Conservation (phyloP, 805 yeast genomes). For the Metschnikowia cubensis region DNA sequence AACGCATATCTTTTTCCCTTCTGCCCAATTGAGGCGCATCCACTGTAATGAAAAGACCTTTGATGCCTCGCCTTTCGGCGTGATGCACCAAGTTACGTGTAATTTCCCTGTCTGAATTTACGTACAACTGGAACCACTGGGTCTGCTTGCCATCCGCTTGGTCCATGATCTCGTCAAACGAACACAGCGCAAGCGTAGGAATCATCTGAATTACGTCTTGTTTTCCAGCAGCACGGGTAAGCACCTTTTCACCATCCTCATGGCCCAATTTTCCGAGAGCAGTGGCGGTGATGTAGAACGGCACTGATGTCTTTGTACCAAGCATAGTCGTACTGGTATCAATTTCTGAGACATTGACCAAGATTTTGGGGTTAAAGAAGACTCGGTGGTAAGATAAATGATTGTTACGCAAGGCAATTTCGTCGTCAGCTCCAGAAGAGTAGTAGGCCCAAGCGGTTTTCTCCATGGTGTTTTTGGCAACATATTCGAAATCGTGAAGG, state of each 20-base stretch:
- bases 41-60: constrained; percentile 51
- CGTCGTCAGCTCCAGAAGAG: constrained; percentile 49
- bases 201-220: constrained; percentile 48
- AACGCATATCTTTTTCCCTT: constrained; percentile 81
- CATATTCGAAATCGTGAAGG: constrained; percentile 78
- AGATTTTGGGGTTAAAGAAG: constrained; percentile 44
- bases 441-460: constrained; percentile 82
- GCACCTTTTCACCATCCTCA: constrained; percentile 40
- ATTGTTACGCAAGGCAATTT: constrained; percentile 43
- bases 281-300: constrained; percentile 48
- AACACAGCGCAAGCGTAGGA: constrained; percentile 38
- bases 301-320: constrained; percentile 34
- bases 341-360: constrained; percentile 31
- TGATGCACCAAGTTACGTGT: constrained; percentile 30
- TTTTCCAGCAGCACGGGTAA: constrained; percentile 37
- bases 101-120: constrained; percentile 34
- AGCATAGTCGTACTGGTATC: constrained; percentile 28
- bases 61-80: constrained; percentile 38
- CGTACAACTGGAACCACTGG: constrained; percentile 51
- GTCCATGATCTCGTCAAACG: constrained; percentile 40
- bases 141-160: constrained; percentile 29
- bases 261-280: constrained; percentile 44
- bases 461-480: constrained; percentile 76
- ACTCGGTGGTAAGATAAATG: constrained; percentile 39
- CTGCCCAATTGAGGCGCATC: constrained; percentile 59